Base-by-base conservation (phyloP, 2,329 filamentous ascomycete species). In the Trichoderma arundinaceum region DNA sequence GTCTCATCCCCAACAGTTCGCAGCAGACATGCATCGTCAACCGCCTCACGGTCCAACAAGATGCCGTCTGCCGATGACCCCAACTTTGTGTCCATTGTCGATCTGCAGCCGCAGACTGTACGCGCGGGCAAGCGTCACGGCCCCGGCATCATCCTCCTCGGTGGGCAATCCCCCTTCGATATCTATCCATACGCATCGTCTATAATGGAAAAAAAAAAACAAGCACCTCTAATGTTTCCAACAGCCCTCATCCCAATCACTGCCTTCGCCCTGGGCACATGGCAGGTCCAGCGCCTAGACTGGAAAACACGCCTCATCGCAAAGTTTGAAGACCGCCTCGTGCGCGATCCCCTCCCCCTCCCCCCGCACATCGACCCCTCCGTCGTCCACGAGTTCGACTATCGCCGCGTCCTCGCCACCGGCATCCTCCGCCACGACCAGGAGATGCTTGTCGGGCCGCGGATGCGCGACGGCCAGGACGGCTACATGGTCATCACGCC, bases 271-370 rank as follows among this genome's bases (percentile, higher is more conserved):
- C 88, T 99, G 15, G 95, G 95, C 35, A 92, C 92, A 69, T 99
- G 95, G 95, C 95, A 99, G 77, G 91, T 99, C 62, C 88, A 96
- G 77, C 90, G 95, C 10, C 86, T 99, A 1, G 88, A 89, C 66
- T 97, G 94, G 94, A 99, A 99, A 77, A 93, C 92, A 4, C 91
- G 96, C 52, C 84, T 99, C 12, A 89, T 99, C 68, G 92, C 94
- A 67, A 92, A 90, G 71, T 92, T 92, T 77, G 95, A 98, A 80
- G 94, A 99, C 81, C 91, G 94, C 5, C 85, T 99, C 41, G 86
- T 97, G 46, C 91, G 91, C 65, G 86, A 90, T 17, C 95, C 95
- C 0, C 82, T 99, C 0, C 94, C 94, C 0, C 82, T 99, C 0
- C 95, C 95, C 4, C 89, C 92, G 2, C 85, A 87, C 63, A 84